Evolutionary conservation across 2,329 filamentous ascomycete genomes (phyloP).

Genomic region (Clarireedia hainanense): DNA sequence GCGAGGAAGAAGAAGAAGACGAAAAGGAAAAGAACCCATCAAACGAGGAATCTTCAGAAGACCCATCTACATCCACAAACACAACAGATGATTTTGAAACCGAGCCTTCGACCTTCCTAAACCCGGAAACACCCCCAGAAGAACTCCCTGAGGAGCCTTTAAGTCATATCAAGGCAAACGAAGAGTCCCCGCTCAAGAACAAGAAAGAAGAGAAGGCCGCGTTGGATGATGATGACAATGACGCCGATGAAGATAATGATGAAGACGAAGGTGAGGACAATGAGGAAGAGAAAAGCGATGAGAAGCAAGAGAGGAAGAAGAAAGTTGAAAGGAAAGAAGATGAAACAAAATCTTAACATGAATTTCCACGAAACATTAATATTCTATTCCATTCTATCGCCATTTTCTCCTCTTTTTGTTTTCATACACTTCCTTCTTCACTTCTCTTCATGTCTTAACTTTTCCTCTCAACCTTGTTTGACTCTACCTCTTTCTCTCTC

Average conservation of each 20-base stretch:
- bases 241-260: neutral
- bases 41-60: neutral
- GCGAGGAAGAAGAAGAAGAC: neutral
- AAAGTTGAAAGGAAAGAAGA: neutral
- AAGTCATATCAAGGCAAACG: neutral
- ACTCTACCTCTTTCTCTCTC: too few species aligned
- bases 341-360: neutral
- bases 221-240: neutral
- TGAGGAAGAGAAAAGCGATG: neutral
- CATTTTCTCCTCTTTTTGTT: too few species aligned
- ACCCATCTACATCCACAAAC: neutral
- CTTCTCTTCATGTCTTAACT: too few species aligned
- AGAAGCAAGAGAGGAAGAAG: neutral
- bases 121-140: neutral
- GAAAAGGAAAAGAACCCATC: neutral
- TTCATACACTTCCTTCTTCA: too few species aligned
- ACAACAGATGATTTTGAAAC: neutral
- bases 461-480: too few species aligned
- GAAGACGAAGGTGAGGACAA: neutral
- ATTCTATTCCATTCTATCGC: neutral
- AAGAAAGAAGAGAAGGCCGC: neutral
- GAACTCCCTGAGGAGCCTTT: neutral
- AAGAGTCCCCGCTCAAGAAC: neutral
- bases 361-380: neutral
- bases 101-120: neutral